Conservation (phyloP, 2,329 filamentous ascomycete species). For the Proliferodiscus dingleyae region DNA sequence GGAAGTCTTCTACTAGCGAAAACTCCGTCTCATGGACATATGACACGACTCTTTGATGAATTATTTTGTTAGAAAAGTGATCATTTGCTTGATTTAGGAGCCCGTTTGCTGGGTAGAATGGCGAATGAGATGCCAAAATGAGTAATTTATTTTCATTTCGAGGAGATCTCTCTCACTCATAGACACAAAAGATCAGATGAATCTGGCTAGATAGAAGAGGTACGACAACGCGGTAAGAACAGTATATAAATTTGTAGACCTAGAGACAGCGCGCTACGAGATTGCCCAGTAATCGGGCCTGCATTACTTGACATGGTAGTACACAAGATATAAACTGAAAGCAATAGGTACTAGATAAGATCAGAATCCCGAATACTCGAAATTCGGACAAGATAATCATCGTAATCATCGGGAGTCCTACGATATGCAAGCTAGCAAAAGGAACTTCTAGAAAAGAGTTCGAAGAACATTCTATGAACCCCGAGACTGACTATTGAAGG, state of each 20-base stretch:
- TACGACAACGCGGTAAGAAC: constrained; percentile 13
- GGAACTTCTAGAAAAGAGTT: not conserved
- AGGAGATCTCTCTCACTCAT: not conserved
- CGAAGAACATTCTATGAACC: not conserved
- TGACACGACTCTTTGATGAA: too few relatives aligned
- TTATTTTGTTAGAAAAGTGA: too few relatives aligned
- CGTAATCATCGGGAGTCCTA: not conserved
- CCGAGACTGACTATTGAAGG: constrained; percentile 8
- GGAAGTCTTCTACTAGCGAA: constrained; percentile 13
- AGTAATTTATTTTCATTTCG: not conserved
- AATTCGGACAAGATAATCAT: constrained; percentile 7
- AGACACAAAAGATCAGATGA: not conserved
- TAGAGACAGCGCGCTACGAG: constrained; percentile 6
- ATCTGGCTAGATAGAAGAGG: constrained; percentile 9
- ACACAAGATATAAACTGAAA: not conserved
- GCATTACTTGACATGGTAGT: constrained; percentile 7
- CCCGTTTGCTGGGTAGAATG: constrained; percentile 15
- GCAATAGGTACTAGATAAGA: constrained; percentile 5
- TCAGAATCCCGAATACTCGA: constrained; percentile 3
- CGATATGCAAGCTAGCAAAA: not conserved
- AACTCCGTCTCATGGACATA: constrained; percentile 5
- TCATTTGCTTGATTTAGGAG: constrained; percentile 21
- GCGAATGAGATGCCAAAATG: not conserved
- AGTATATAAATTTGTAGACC: not conserved
- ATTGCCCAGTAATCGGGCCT: not conserved